Evolutionary conservation across 139 green algal species (phyloP).

Genomic region (Edaphochlamys debaryana): DNA sequence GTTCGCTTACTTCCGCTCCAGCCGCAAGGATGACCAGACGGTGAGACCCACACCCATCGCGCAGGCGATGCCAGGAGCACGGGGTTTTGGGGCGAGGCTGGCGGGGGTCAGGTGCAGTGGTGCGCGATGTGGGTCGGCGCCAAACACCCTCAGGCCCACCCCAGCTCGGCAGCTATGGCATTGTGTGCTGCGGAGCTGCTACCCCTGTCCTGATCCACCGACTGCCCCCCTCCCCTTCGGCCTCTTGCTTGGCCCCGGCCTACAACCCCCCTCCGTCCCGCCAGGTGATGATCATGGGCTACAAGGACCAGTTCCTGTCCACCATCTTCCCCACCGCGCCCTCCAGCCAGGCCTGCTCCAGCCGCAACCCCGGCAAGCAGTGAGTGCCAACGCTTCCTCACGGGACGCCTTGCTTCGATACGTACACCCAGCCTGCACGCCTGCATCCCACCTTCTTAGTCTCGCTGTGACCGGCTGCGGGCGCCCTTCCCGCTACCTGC

Average conservation of each 20-base stretch:
- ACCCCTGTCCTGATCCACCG: too few relatives aligned
- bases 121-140: neutral
- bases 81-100: neutral
- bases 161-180: too few relatives aligned
- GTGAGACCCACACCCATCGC: neutral
- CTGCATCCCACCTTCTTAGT: too few relatives aligned
- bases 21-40: neutral
- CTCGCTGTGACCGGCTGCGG: too few relatives aligned
- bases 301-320: conserved; percentile 5
- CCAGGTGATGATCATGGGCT: neutral
- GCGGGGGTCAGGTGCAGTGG: neutral
- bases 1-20: conserved; percentile 10
- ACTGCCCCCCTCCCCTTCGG: too few relatives aligned
- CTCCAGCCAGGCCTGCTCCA: neutral
- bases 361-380: too few relatives aligned
- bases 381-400: too few relatives aligned
- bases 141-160: too few relatives aligned
- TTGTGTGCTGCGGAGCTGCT: neutral
- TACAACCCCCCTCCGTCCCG: too few relatives aligned
- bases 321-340: neutral
- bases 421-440: too few relatives aligned
- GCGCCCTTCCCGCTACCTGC: too few relatives aligned
- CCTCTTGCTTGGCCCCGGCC: neutral
- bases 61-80: neutral
- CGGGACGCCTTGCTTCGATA: too few relatives aligned